Conservation (phyloP, 352 stramenopile species). For the Globisporangium radiosum region DNA sequence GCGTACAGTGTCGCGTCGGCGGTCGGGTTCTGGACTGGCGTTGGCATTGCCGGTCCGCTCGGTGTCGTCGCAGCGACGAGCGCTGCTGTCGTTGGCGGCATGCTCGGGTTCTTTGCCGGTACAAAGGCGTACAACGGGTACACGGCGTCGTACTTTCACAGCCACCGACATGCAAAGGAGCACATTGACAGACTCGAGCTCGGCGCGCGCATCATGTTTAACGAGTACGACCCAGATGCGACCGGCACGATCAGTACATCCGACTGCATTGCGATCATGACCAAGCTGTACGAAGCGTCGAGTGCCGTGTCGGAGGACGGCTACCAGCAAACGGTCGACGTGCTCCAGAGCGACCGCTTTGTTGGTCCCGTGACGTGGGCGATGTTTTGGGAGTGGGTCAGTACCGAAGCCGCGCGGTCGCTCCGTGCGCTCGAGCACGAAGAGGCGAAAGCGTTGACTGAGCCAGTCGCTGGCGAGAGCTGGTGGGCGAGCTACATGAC, state of each 20-base stretch:
- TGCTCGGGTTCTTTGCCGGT: constrained; percentile 80
- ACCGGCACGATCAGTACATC: constrained; percentile 59
- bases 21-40: constrained; percentile 74
- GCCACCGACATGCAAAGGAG: constrained; percentile 69
- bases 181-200: constrained; percentile 82
- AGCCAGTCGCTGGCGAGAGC: constrained; percentile 32
- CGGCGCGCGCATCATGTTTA: constrained; percentile 75
- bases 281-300: constrained; percentile 69
- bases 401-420: constrained; percentile 60
- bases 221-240: constrained; percentile 66
- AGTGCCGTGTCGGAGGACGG: constrained; percentile 56
- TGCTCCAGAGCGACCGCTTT: constrained; percentile 55
- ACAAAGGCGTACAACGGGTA: constrained; percentile 72
- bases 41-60: constrained; percentile 69
- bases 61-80: constrained; percentile 72
- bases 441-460: constrained; percentile 25
- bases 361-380: constrained; percentile 68
- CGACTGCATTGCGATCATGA: constrained; percentile 70
- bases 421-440: constrained; percentile 60
- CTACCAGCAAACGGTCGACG: constrained; percentile 48
- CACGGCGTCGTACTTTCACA: constrained; percentile 68
- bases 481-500: constrained; percentile 70
- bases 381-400: constrained; percentile 88
- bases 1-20: constrained; percentile 67
- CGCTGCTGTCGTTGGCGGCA: constrained; percentile 72